Conservation (phyloP, 2,329 filamentous ascomycete species). For the Rhexocercosporidium sp. region DNA sequence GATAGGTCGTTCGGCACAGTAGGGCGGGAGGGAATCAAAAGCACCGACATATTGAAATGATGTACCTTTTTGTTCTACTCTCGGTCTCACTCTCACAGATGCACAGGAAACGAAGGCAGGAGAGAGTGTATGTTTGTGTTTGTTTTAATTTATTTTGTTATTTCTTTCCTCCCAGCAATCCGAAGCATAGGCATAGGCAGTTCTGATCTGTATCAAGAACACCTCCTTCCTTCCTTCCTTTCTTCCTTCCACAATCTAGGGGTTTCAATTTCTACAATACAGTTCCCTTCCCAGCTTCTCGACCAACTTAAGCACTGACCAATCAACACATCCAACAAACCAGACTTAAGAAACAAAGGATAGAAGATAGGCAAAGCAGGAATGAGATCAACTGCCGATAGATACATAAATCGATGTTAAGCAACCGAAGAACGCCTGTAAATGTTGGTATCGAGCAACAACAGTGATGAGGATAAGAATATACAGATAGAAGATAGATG, state of each 20-base stretch:
- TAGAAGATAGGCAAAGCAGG: conserved; percentile 1
- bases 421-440: conserved; percentile 23
- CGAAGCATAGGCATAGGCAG: background rate
- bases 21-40: too few relatives aligned
- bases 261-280: background rate
- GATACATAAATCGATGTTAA: background rate
- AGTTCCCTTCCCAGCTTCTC: background rate
- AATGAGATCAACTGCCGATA: conserved; percentile 2
- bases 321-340: background rate
- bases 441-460: conserved; percentile 35
- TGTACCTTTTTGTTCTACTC: too few relatives aligned
- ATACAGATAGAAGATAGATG: background rate
- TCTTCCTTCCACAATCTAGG: too few relatives aligned
- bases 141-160: background rate
- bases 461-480: background rate
- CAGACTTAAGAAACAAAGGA: background rate
- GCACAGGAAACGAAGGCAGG: too few relatives aligned
- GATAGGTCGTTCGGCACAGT: too few relatives aligned
- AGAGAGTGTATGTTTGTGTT: too few relatives aligned
- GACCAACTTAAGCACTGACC: background rate
- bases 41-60: too few relatives aligned
- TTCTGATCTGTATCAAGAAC: conserved; percentile 4
- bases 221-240: background rate
- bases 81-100: too few relatives aligned
- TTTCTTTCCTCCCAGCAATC: background rate